Conservation (phyloP, 1,284 basidiomycete species). For the Trametes sp. region DNA sequence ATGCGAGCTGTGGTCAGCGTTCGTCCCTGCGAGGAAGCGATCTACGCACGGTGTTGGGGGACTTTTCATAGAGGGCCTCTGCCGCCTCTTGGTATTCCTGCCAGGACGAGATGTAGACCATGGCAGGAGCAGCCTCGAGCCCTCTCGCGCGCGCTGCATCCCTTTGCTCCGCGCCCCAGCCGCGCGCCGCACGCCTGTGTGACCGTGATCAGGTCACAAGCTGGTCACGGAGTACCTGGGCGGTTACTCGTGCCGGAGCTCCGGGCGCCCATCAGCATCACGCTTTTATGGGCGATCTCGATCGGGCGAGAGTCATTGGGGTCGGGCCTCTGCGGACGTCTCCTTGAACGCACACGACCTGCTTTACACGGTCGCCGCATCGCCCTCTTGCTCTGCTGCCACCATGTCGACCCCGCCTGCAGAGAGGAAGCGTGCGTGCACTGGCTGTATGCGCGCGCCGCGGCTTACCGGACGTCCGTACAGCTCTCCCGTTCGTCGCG, state of each 20-base stretch:
- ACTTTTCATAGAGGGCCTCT: conserved; percentile 79
- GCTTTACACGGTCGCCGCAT: background rate
- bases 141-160: conserved; percentile 3
- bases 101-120: conserved; percentile 85
- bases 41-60: conserved; percentile 76
- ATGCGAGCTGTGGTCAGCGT: conserved; percentile 2
- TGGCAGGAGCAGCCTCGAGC: conserved; percentile 43
- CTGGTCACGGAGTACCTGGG: background rate
- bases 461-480: background rate
- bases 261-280: conserved; percentile 4
- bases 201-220: background rate
- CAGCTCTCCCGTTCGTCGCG: conserved; percentile 44
- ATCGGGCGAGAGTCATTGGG: conserved; percentile 12
- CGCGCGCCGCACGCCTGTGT: background rate
- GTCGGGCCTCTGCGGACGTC: background rate
- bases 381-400: background rate
- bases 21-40: too few relatives aligned
- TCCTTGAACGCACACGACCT: conserved; percentile 15
- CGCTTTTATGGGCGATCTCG: conserved; percentile 12
- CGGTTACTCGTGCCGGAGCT: background rate
- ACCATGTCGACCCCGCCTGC: conserved; percentile 28
- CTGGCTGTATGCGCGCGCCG: conserved; percentile 1
- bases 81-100: conserved; percentile 87
- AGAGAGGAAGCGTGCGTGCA: conserved; percentile 29
- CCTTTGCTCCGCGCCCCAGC: background rate